Base-by-base conservation (phyloP, 352 stramenopile species). In the Phytopythium kandeliae region DNA sequence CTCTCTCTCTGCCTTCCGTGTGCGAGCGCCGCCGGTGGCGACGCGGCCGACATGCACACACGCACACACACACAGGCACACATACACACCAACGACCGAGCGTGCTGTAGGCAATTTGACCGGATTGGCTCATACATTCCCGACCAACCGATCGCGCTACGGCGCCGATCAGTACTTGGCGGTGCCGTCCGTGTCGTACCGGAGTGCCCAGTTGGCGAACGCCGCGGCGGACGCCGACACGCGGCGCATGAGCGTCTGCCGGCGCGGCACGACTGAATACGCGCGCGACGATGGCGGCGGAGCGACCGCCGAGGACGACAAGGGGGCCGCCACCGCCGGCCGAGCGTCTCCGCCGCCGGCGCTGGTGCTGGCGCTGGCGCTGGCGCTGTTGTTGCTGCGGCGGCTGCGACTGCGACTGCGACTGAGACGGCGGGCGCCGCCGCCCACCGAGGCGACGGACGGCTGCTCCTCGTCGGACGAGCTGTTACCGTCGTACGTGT, bases 161-260 rank as follows among this genome's bases (percentile, higher is more conserved):
- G n/a, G n/a, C n/a, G n/a, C n/a, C n/a, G n/a, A n/a, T 15, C 21
- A 48, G 2, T 48, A 33, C 25, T 48, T 35, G 42, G 25, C 42
- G 28, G 42, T 17, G 25, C 42, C 9, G 31, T 52, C 21, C 30
- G 41, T 68, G 40, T 72, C 63, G 37, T 69, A 72, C 30, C 68
- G 62, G 31, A 73, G 58, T 7, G 58, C 59, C 65, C 65, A 74
- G 7, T 50, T 56, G 5, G 65, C 53, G 13, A 74, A 69, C 2
- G 62, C 58, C 1, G 60, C 55, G 10, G 64, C 64, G 15, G 64
- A 67, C 22, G 61, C 34, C 6, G 64, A 72, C n/a, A 72, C 41
- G 30, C 61, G 53, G 38, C 56, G 54, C 33, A 67, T 51, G 10
- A 72, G 43, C 9, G 56, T 69, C 41, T 66, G 54, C 3, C 52